phyloP scores from a whole-genome alignment of 495 filamentous ascomycete species.

The Penicillium cosmopolitanum region DNA sequence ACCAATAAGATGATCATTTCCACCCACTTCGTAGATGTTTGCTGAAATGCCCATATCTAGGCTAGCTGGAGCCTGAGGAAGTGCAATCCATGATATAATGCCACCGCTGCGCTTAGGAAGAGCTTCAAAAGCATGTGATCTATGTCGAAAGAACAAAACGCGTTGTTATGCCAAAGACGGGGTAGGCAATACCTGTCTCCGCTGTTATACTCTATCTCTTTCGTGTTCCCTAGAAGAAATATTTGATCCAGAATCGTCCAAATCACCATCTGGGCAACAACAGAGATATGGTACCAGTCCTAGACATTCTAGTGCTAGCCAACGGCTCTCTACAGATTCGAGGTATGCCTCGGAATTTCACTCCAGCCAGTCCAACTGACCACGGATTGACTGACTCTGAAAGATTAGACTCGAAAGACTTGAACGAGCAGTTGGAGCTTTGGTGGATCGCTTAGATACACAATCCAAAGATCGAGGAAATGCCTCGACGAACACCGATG shows the following conservation, averaged over 20 bases:
- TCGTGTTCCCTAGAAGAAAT: background rate
- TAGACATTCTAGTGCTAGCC: background rate
- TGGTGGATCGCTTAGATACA: constrained; percentile 7
- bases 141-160: constrained; percentile 11
- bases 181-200: constrained; percentile 7
- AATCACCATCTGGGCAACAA: background rate
- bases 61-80: background rate
- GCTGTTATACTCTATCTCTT: constrained; percentile 9
- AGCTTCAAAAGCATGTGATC: constrained; percentile 11
- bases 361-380: background rate
- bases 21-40: background rate
- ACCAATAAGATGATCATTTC: background rate
- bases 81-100: background rate
- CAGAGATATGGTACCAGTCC: background rate
- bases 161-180: constrained; percentile 8
- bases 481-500: background rate
- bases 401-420: constrained; percentile 3
- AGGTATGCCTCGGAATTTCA: background rate
- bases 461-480: constrained; percentile 4
- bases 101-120: constrained; percentile 6
- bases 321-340: background rate
- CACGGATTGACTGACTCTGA: background rate
- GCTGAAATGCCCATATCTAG: background rate
- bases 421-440: constrained; percentile 1
- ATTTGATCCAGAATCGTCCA: background rate